These are phyloP conservation scores for Blastobotrys parvus DNA, from an alignment of 805 yeast genomes.

Conservation along the genomic window DNA sequence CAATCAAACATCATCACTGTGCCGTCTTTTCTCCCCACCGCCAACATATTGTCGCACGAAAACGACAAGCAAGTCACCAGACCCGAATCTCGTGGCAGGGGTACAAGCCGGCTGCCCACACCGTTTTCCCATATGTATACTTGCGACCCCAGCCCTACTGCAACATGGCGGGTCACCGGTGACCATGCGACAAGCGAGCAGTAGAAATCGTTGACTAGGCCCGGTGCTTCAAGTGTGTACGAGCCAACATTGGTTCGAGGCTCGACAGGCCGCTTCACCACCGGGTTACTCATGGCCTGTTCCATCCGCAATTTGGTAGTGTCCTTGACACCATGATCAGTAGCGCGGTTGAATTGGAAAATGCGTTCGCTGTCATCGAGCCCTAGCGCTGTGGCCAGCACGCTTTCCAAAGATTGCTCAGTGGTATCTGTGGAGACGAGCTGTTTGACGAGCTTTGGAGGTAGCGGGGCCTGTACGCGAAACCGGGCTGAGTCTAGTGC, in stretches of 20 bases:
- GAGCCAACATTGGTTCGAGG: background rate
- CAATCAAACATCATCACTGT: constrained; percentile 21
- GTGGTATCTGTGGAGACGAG: no score
- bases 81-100: constrained; percentile 13
- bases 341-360: no score
- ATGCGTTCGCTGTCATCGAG: no score
- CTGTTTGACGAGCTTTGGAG: no score
- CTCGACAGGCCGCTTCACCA: no score
- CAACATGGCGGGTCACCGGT: constrained; percentile 37
- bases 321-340: no score
- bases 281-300: no score
- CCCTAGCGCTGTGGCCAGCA: no score
- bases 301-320: no score
- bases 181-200: constrained; percentile 72
- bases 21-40: constrained; percentile 16
- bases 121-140: constrained; percentile 55
- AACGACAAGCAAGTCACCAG: constrained; percentile 11
- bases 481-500: no score
- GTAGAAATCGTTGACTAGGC: constrained; percentile 65
- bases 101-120: constrained; percentile 37
- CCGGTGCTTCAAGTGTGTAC: constrained; percentile 42
- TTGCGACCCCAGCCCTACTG: constrained; percentile 53
- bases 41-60: constrained; percentile 9
- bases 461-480: no score
- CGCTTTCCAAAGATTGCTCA: no score